Evolutionary conservation across 2,329 filamentous ascomycete genomes (phyloP), one percentile per base, ranked within the genome.

Genomic region (Rhynchosporium graminicola): DNA sequence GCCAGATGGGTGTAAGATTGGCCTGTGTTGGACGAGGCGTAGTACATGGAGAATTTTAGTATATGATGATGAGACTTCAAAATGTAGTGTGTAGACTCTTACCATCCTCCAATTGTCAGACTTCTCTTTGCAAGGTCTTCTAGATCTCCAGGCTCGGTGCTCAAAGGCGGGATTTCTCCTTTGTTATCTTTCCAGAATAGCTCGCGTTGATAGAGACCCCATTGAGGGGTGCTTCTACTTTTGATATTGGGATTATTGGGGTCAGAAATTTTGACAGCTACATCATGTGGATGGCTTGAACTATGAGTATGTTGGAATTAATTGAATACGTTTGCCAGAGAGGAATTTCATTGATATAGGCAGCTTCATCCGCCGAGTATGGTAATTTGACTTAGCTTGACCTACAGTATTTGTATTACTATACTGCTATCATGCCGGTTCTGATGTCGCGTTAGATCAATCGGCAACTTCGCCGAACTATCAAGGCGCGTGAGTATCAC

Each of bases 1-100:
- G 82, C 82, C n/a, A 78, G 75, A 65, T 80, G 79, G 3, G 77
- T 80, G 67, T 77, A 77, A 0, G 80, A 84, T 63, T 80, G 77
- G 15, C 83, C 82, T 2, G 82, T 82, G 68, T 85, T 86, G 63
- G 78, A 83, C 12, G 82, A 83, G 33, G 82, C 80, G 65, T 85
- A 85, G 71, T 79, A 80, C 76, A 76, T 70, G 12, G 4, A n/a
- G 3, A 10, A 5, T 36, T 10, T 61, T 29, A 57, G 54, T 28
- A 29, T n/a, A 4, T 4, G 4, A 13, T 43, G 4, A 10, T 2
- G 6, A 28, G 47, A 52, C 10, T 2, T 8, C 9, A 36, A 29
- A 36, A 43, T 33, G 13, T 8, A 29, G 29, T 13, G 12, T 10
- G 4, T 43, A 7, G n/a, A 55, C 9, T 36, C 50, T 6, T 68